phyloP scores from a whole-genome alignment of 805 yeast genomes.

The Yamadazyma ubonensis region DNA sequence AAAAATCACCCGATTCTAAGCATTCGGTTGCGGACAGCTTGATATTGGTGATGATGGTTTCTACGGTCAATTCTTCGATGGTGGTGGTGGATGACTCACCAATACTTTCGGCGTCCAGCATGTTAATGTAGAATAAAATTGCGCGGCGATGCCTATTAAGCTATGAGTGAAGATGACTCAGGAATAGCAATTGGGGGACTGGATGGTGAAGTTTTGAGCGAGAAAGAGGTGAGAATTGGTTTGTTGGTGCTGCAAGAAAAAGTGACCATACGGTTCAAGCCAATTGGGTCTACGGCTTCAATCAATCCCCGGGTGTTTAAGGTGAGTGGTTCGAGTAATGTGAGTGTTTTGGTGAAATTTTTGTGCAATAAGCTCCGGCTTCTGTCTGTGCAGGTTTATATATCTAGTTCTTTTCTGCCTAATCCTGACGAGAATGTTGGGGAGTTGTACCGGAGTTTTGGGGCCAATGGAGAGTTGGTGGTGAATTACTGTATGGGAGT shows the following conservation, averaged over 20 bases:
- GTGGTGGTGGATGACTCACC: conserved; percentile 19
- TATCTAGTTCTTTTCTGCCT: conserved; percentile 43
- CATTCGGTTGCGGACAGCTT: conserved; percentile 35
- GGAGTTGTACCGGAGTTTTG: conserved; percentile 29
- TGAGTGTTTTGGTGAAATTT: conserved; percentile 47
- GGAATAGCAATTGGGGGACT: background rate
- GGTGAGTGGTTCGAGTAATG: conserved; percentile 47
- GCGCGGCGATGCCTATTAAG: background rate
- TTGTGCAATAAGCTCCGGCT: conserved; percentile 39
- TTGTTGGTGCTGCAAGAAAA: too few species aligned
- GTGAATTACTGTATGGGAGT: conserved; percentile 38
- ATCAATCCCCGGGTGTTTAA: conserved; percentile 51
- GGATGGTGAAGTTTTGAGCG: too few species aligned
- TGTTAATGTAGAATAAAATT: too few species aligned
- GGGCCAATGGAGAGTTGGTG: conserved; percentile 35
- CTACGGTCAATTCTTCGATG: conserved; percentile 25
- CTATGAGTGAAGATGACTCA: conserved; percentile 9
- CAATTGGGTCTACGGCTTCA: conserved; percentile 57
- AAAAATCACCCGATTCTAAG: conserved; percentile 53
- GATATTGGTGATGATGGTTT: conserved; percentile 26
- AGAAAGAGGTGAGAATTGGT: too few species aligned
- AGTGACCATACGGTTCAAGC: conserved; percentile 53
- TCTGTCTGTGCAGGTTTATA: conserved; percentile 29
- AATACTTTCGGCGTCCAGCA: conserved; percentile 21
- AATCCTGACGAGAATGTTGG: conserved; percentile 40